Conservation (phyloP, 371 early-diverging fungal species). For the Apophysomyces trapeziformis region DNA sequence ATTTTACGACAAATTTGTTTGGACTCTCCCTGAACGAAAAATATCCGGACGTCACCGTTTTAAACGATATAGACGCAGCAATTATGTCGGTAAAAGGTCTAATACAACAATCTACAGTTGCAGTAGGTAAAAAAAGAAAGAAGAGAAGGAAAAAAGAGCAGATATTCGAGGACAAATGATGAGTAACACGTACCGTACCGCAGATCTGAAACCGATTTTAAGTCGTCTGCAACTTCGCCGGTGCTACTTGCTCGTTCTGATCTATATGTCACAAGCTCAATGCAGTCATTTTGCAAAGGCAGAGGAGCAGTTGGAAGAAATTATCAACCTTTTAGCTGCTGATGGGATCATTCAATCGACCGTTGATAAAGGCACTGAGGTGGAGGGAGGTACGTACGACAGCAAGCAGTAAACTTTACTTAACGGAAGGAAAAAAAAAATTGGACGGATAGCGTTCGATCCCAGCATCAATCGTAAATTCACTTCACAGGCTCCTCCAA, state of each 20-base stretch:
- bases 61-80: constrained; percentile 57
- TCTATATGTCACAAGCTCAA: constrained; percentile 38
- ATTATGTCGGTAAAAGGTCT: background rate
- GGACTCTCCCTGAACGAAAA: constrained; percentile 64
- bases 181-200: background rate
- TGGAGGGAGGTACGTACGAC: constrained; percentile 32
- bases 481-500: constrained; percentile 71
- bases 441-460: constrained; percentile 58
- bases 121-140: constrained; percentile 8
- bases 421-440: background rate
- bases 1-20: constrained; percentile 70
- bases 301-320: constrained; percentile 28
- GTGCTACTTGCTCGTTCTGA: constrained; percentile 34
- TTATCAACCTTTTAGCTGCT: constrained; percentile 9
- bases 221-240: constrained; percentile 36
- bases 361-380: constrained; percentile 23
- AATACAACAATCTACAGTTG: background rate
- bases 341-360: constrained; percentile 20
- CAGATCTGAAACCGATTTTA: constrained; percentile 24
- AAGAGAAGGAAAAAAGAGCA: background rate
- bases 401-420: background rate
- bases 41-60: constrained; percentile 43
- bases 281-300: constrained; percentile 35
- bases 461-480: constrained; percentile 70
- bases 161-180: too few species aligned